phyloP scores from a whole-genome alignment of 805 yeast species.

The Sungouiella thailandica region DNA sequence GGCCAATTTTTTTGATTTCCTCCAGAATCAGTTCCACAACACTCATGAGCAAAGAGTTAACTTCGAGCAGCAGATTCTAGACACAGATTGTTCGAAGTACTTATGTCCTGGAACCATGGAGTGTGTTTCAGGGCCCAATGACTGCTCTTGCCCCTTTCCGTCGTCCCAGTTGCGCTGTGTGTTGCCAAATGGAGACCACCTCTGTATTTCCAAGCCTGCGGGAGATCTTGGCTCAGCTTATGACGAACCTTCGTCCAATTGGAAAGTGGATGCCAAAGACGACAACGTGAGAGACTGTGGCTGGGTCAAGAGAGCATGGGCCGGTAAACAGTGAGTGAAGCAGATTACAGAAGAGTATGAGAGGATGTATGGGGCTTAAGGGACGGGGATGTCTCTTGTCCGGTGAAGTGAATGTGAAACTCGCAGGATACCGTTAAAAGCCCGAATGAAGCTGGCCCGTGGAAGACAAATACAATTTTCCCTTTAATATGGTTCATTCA shows the following conservation, averaged over 20 bases:
- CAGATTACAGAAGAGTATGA: neutral
- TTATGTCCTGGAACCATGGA: conserved; percentile 78
- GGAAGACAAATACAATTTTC: too few species aligned
- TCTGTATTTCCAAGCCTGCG: conserved; percentile 84
- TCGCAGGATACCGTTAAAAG: too few species aligned
- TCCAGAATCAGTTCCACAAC: conserved; percentile 13
- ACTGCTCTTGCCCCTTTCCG: conserved; percentile 91
- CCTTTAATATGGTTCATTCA: too few species aligned
- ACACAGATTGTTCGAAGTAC: conserved; percentile 53
- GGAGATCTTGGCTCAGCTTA: conserved; percentile 28
- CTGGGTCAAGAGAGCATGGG: conserved; percentile 73
- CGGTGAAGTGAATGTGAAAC: too few species aligned
- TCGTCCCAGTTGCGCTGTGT: conserved; percentile 77
- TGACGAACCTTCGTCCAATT: conserved; percentile 40
- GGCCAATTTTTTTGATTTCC: conserved; percentile 34
- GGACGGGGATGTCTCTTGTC: neutral
- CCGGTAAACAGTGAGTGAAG: conserved; percentile 30
- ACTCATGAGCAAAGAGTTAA: too few species aligned
- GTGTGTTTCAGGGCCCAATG: conserved; percentile 65
- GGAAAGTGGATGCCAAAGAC: conserved; percentile 47
- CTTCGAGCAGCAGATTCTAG: conserved; percentile 34
- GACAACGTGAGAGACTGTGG: conserved; percentile 67
- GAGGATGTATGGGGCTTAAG: neutral
- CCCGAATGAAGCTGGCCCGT: too few species aligned
- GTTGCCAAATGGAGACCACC: conserved; percentile 61